Evolutionary conservation across 75 land plant genomes (phyloP).

Genomic region (Chamaecyparis obtusa): DNA sequence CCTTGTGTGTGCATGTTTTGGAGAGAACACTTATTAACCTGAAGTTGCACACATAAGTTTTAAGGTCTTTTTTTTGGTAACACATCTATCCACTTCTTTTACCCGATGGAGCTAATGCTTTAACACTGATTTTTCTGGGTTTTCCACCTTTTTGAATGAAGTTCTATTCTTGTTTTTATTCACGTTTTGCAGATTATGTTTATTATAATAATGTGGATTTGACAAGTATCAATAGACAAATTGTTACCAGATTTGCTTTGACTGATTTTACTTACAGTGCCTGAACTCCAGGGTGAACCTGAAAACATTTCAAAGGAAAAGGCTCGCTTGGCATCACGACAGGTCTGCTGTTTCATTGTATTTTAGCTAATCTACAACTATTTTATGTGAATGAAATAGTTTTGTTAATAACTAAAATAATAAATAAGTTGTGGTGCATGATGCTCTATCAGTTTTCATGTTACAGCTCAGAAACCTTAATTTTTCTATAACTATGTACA

Average conservation of each 20-base stretch:
- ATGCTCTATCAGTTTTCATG: not conserved
- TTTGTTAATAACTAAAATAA: not conserved
- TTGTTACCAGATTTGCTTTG: not conserved
- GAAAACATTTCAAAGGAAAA: slow-evolving; percentile 97
- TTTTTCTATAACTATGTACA: not conserved
- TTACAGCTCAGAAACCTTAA: not conserved
- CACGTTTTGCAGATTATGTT: not conserved
- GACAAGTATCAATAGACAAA: not conserved
- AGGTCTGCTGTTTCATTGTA: slow-evolving; percentile 34
- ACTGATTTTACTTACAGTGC: slow-evolving; percentile 45
- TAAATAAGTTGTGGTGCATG: not conserved
- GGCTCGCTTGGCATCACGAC: slow-evolving; percentile 82
- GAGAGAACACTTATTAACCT: too few species aligned
- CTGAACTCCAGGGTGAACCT: slow-evolving; percentile 97
- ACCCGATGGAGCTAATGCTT: not conserved
- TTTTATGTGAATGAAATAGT: not conserved
- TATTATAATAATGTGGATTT: not conserved
- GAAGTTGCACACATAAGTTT: not conserved
- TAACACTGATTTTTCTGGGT: not conserved
- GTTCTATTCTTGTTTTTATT: slow-evolving; percentile 6
- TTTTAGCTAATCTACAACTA: not conserved
- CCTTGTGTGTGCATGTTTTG: too few species aligned
- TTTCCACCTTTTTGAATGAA: not conserved
- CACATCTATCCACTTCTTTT: not conserved
- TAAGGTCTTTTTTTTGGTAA: not conserved